Percentiles rank a stretch among this genome's conserved stretches.
These are phyloP conservation scores for Syncephalastrum monosporum DNA, from an alignment of 371 early-diverging fungal species.

Conservation along the genomic window DNA sequence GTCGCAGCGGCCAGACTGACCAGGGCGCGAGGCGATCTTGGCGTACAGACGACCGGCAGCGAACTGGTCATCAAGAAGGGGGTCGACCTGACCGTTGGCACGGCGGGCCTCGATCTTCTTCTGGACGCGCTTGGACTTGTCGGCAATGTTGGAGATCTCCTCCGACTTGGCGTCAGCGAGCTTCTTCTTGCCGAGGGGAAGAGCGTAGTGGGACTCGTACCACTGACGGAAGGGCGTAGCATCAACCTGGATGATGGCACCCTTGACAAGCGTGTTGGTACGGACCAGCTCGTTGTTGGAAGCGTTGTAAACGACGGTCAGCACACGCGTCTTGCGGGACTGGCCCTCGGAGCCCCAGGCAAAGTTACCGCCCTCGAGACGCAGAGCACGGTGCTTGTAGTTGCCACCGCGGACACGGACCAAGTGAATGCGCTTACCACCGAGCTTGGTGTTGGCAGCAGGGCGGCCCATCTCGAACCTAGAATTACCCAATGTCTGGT, in stretches of 20 bases:
- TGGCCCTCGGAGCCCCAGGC: constrained; percentile 96
- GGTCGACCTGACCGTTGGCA: constrained; percentile 82
- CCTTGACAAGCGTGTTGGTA: constrained; percentile 99
- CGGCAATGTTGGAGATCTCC: constrained; percentile 70
- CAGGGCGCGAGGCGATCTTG: constrained; percentile 95
- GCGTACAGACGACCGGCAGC: constrained; percentile 95
- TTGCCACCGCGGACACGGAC: constrained; percentile 99
- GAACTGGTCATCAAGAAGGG: constrained; percentile 93
- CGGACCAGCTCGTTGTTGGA: constrained; percentile 99
- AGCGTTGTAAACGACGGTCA: constrained; percentile 99
- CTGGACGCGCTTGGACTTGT: constrained; percentile 88
- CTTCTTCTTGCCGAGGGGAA: constrained; percentile 88
- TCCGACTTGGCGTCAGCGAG: constrained; percentile 54
- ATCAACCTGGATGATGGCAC: constrained; percentile 98
- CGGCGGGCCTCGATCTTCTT: constrained; percentile 89
- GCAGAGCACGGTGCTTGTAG: constrained; percentile 98
- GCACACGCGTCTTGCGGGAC: constrained; percentile 95
- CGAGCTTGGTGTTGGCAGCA: constrained; percentile 97
- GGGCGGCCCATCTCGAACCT: constrained; percentile 98
- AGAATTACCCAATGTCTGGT: neutral
- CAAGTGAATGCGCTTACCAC: constrained; percentile 89
- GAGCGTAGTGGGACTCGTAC: constrained; percentile 96
- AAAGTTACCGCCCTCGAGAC: constrained; percentile 98
- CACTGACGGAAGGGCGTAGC: constrained; percentile 99
- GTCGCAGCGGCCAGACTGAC: constrained; percentile 98